Base-by-base conservation (phyloP, 23 red algal genomes). In the Pyropia yezoensis region DNA sequence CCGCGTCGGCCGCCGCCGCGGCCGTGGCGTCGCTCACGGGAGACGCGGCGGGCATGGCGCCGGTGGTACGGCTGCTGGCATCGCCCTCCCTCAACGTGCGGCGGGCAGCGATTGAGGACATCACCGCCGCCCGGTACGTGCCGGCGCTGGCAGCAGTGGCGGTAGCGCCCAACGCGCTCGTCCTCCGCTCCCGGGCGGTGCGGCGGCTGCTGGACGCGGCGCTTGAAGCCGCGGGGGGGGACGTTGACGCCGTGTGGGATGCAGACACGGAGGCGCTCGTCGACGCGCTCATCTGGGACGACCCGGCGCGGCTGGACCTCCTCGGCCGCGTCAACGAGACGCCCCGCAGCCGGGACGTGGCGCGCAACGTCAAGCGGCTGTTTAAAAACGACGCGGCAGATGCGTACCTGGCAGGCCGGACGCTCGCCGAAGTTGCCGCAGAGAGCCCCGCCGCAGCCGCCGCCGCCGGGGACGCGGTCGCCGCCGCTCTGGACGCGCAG, bases 301-400 rank as follows among this genome's bases (percentile, higher is more conserved):
- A 89, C 64, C 85, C 85, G 26, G 49, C 18, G 14, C 39, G 70
- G 3, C 62, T 89, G 9, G 76, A 89, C 54, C 54, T 89, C 49
- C 75, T 89, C 2, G 85, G 85, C 18, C 54, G 45, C 59, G 71
- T 53, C 22, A 82, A 80, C 18, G 85, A 89, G 20, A 89, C 85
- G 13, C 51, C n/a, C 25, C 78, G 69, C 33, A 63, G 67, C n/a
- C 65, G 85, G 21, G 75, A 62, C 25, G 25, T 71, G 27, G 54
- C 25, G 11, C 58, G 85, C 19, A 81, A 82, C 65, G 71, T 89
- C 16, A 33, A 76, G 15, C 75, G 78, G 34, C 56, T 89, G 66
- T 89, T 78, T 58, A 89, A 89, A 32, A 89, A 89, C 63, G 85
- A 89, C 53, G 85, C 85, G 3, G 28, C 70, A 9, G 27, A 73